A percentile compares a stretch with the other conserved stretches of the same genome.
These are phyloP conservation scores for Jacaranda mimosifolia DNA, from an alignment of 257 asterid species.

Conservation along the genomic window DNA sequence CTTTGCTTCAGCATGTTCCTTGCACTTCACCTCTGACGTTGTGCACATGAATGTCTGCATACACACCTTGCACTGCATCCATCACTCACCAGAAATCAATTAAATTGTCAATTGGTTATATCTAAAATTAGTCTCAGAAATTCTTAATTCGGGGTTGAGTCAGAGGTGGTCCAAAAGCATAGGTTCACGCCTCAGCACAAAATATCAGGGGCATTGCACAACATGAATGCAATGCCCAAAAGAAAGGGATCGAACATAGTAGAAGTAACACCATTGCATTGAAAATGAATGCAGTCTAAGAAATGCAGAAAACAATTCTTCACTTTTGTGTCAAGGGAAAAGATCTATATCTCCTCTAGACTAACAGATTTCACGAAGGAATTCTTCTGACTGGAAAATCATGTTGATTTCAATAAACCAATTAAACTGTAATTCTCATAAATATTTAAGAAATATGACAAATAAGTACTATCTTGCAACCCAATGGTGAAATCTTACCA, in stretches of 20 bases:
- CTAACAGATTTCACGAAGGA: background rate
- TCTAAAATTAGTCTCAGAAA: background rate
- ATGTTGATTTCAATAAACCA: conserved; percentile 1
- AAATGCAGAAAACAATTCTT: background rate
- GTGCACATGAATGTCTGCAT: conserved; percentile 88
- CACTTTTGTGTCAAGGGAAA: background rate
- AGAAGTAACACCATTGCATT: background rate
- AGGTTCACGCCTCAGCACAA: background rate
- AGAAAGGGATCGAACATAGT: background rate
- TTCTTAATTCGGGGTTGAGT: background rate
- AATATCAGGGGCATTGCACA: background rate
- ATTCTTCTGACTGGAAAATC: conserved; percentile 15
- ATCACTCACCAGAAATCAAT: background rate
- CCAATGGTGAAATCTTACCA: background rate
- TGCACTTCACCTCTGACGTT: conserved; percentile 93
- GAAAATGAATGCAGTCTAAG: background rate
- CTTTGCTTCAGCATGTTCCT: conserved; percentile 93
- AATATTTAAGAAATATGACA: too few relatives aligned
- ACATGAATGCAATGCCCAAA: background rate
- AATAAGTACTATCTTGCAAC: too few relatives aligned
- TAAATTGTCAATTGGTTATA: background rate
- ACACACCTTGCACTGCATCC: conserved; percentile 62
- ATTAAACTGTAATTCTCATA: background rate
- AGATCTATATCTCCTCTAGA: background rate
- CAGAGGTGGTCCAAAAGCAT: background rate